Evolutionary conservation across 2,329 filamentous ascomycete genomes (phyloP), one percentile per base, ranked within the genome.

Genomic region (Sarocladium kiliense): DNA sequence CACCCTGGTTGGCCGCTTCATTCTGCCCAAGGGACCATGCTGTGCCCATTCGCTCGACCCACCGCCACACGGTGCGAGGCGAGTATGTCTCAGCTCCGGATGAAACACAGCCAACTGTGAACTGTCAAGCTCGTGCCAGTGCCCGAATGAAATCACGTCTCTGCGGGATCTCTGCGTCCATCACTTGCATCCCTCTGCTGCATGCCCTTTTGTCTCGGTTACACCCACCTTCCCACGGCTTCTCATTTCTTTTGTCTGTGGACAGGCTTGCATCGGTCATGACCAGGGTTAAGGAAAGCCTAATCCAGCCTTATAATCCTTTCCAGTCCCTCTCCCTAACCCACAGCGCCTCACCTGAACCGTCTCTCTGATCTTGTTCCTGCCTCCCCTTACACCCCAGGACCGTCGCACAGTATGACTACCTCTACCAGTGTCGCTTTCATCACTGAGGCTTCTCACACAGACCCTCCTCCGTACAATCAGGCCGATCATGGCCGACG

Each of bases 101-200:
- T 63, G 64, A 66, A 67, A 65, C 61, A 64, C 60, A 62, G 56
- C 66, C 67, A 67, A 68, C 63, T 59, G 62, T 51, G 27, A 60
- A 36, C 11, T 54, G 32, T 41, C 27, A n/a, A 45, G 30, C 27
- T 51, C 47, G 47, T 51, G 47, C 47, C 47, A 34, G 47, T 36
- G 30, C 25, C 30, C 30, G 30, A 36, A 36, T 36, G 30, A 12
- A 36, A 36, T 51, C 47, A 36, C 47, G 21, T 51, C 47, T 51
- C 47, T 51, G 47, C 47, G n/a, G n/a, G n/a, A 23, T 45, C 53
- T 57, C 55, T 39, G 55, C 55, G 47, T 54, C 32, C 44, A 41
- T 51, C 41, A 34, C 42, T 50, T 55, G 53, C 56, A 42, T 53
- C 34, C 41, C 54, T 45, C 53, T 56, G 50, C 56, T 36, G 47